Percentiles rank a stretch among this genome's conserved stretches.
Conservation (phyloP, 306 rosid species). For the Carpinus fangiana region DNA sequence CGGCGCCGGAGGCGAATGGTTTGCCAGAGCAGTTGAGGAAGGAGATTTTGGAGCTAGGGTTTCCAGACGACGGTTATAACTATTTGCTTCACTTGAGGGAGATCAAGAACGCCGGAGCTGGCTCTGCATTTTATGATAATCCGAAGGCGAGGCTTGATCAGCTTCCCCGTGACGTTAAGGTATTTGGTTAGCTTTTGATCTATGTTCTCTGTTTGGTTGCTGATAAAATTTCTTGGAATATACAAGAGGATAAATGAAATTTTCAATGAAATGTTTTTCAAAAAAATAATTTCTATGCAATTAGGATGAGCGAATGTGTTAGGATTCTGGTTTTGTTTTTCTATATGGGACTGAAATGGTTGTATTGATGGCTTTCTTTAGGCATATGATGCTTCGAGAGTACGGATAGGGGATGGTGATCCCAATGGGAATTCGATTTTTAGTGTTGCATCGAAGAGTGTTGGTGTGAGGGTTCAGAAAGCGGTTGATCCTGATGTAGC, state of each 20-base stretch:
- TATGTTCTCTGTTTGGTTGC: background rate
- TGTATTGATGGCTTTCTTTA: constrained; percentile 30
- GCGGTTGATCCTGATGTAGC: constrained; percentile 83
- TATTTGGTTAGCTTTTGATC: constrained; percentile 11
- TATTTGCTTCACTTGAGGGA: constrained; percentile 77
- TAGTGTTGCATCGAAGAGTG: constrained; percentile 63
- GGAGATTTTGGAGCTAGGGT: constrained; percentile 82
- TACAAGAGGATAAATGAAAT: background rate
- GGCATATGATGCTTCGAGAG: constrained; percentile 90
- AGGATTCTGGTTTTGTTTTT: background rate
- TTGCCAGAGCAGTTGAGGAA: constrained; percentile 63
- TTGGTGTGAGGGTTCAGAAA: constrained; percentile 66
- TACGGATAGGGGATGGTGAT: constrained; percentile 48
- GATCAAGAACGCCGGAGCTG: constrained; percentile 79
- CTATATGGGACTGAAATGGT: constrained; percentile 1
- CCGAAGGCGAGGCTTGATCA: constrained; percentile 67
- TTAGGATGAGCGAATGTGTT: background rate
- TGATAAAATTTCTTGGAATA: background rate
- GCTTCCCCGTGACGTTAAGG: constrained; percentile 78
- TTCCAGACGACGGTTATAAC: constrained; percentile 91
- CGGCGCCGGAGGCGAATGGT: background rate
- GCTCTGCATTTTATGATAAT: constrained; percentile 62
- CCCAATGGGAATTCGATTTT: constrained; percentile 44
- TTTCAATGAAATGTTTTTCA: background rate
- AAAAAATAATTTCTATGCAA: background rate